Percentiles rank a stretch among this genome's conserved stretches.
Conservation (phyloP, 306 rosid genomes). For the Cucumis cinereus region DNA sequence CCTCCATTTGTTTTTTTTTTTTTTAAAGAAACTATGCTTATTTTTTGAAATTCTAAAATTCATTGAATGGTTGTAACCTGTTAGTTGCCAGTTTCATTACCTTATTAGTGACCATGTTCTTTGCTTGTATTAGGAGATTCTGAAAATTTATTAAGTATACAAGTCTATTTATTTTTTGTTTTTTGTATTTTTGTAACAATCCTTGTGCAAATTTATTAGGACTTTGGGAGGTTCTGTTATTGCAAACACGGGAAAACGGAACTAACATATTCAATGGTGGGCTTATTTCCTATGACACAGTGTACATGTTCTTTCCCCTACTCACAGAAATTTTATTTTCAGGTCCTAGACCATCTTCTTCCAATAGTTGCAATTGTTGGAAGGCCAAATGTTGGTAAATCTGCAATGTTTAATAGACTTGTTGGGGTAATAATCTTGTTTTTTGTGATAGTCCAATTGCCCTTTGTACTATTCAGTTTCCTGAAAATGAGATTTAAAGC, state of each 20-base stretch:
- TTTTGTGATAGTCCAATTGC: constrained; percentile 3
- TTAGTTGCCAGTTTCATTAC: not conserved
- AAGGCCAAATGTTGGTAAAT: constrained; percentile 96
- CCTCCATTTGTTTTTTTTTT: too few species aligned
- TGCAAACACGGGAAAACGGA: not conserved
- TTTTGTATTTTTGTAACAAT: not conserved
- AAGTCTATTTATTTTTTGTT: not conserved
- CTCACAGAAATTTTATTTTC: constrained; percentile 19
- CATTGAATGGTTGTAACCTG: not conserved
- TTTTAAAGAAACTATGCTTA: too few species aligned
- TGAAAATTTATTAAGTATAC: not conserved
- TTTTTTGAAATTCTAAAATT: not conserved
- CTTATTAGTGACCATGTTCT: not conserved
- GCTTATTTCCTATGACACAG: constrained; percentile 14
- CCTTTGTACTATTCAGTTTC: not conserved
- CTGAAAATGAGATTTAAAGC: not conserved
- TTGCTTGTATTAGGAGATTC: not conserved
- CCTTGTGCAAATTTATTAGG: not conserved
- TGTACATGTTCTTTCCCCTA: not conserved
- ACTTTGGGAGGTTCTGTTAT: not conserved
- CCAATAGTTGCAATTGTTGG: constrained; percentile 82
- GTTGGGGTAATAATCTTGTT: constrained; percentile 58
- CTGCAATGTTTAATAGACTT: constrained; percentile 86
- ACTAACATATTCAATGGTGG: not conserved
- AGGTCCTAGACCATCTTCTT: constrained; percentile 85